Evolutionary conservation across 2,329 filamentous ascomycete genomes (phyloP).

Genomic region (Reticulascus tulasneorum): DNA sequence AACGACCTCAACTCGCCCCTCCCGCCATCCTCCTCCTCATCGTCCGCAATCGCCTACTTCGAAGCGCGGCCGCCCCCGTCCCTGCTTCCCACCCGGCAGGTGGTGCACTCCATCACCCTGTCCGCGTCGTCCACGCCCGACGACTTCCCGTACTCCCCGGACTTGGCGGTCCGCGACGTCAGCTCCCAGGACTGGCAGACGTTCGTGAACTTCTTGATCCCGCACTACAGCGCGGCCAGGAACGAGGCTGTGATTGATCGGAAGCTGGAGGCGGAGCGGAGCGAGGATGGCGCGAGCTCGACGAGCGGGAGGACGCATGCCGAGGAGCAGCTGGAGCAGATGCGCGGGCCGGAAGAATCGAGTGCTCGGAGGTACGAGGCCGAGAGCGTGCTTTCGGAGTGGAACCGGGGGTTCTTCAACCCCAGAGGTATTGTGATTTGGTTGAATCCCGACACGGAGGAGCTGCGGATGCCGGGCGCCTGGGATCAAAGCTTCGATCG

Average conservation of each 20-base stretch:
- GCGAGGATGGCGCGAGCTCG: slow-evolving; percentile 17
- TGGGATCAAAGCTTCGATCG: slow-evolving; percentile 27
- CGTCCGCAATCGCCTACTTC: slow-evolving; percentile 42
- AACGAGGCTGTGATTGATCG: slow-evolving; percentile 47
- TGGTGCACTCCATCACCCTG: slow-evolving; percentile 32
- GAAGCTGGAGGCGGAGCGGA: slow-evolving; percentile 40
- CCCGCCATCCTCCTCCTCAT: slow-evolving; percentile 10
- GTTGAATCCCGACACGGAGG: slow-evolving; percentile 19
- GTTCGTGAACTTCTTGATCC: slow-evolving; percentile 54
- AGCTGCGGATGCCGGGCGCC: slow-evolving; percentile 23
- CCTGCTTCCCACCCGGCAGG: slow-evolving; percentile 5
- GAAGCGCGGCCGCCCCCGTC: slow-evolving; percentile 34
- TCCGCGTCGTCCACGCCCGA: slow-evolving; percentile 30
- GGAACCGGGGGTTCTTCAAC: slow-evolving; percentile 55
- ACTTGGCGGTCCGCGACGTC: slow-evolving; percentile 39
- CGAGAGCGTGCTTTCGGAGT: slow-evolving; percentile 42
- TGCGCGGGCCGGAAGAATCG: slow-evolving; percentile 22
- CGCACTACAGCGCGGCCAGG: slow-evolving; percentile 36
- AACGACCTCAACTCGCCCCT: slow-evolving; percentile 14
- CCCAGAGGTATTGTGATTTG: slow-evolving; percentile 44
- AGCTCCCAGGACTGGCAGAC: slow-evolving; percentile 54
- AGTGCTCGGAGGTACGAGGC: slow-evolving; percentile 24
- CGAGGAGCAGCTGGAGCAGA: slow-evolving; percentile 37
- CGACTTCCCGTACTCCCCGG: slow-evolving; percentile 39
- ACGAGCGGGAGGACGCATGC: slow-evolving; percentile 26